Percentiles rank a stretch among this genome's conserved stretches.
phyloP scores from a whole-genome alignment of 2,329 filamentous ascomycete genomes.

The Zasmidium cellare region DNA sequence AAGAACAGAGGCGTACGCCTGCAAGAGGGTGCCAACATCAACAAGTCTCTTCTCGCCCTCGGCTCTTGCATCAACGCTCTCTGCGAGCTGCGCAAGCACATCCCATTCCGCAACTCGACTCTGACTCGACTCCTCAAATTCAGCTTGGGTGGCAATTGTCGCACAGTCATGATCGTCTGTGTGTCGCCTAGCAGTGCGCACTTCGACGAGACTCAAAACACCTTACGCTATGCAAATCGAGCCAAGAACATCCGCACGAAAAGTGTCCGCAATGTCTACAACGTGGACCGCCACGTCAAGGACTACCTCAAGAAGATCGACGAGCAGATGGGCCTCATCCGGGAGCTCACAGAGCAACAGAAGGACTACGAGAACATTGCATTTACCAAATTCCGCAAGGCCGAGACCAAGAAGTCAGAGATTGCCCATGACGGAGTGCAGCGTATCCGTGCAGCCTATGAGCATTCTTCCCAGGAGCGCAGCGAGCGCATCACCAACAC shows the following conservation, averaged over 20 bases:
- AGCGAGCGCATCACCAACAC: constrained; percentile 76
- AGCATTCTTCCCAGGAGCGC: constrained; percentile 74
- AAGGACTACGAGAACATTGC: constrained; percentile 81
- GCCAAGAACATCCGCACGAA: constrained; percentile 99
- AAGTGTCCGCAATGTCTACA: constrained; percentile 98
- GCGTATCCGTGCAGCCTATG: constrained; percentile 79
- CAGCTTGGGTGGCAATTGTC: constrained; percentile 95
- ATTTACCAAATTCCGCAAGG: constrained; percentile 87
- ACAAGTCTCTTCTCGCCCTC: constrained; percentile 91
- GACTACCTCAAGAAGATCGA: constrained; percentile 99
- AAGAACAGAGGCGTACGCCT: constrained; percentile 93
- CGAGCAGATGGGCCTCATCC: constrained; percentile 95
- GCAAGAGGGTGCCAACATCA: constrained; percentile 96
- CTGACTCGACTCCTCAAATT: constrained; percentile 94
- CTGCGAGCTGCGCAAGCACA: constrained; percentile 89
- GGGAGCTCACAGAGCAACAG: constrained; percentile 89
- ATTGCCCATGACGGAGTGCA: constrained; percentile 75
- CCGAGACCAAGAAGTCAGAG: constrained; percentile 77
- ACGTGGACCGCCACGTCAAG: constrained; percentile 98
- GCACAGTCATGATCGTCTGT: constrained; percentile 99
- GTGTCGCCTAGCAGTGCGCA: constrained; percentile 95
- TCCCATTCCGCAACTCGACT: constrained; percentile 97
- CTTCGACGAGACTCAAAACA: constrained; percentile 98
- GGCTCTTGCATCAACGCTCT: constrained; percentile 98
- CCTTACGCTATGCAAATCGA: constrained; percentile 91